A percentile compares a stretch with the other conserved stretches of the same genome.
Evolutionary conservation across 768 basidiomycete genomes (phyloP).

Genomic region (Trichaptum fuscoviolaceum): DNA sequence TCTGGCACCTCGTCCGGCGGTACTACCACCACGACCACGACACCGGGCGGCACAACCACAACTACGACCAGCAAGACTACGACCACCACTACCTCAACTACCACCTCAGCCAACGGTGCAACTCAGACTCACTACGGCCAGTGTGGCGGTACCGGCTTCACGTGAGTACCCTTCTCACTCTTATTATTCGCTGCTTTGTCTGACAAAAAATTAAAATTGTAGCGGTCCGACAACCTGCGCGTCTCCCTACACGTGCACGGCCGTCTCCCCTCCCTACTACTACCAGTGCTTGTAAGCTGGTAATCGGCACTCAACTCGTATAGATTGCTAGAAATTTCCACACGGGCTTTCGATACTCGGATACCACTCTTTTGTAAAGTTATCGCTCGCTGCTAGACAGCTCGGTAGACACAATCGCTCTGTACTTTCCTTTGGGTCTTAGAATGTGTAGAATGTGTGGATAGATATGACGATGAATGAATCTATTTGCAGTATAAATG

Average conservation of each 20-base stretch:
- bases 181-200: neutral
- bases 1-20: conserved; percentile 11
- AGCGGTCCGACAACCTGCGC: conserved; percentile 44
- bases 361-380: neutral
- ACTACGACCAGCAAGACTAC: conserved; percentile 10
- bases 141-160: conserved; percentile 19
- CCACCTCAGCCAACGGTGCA: conserved; percentile 10
- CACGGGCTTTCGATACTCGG: neutral
- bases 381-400: neutral
- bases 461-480: neutral
- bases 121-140: conserved; percentile 17
- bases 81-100: conserved; percentile 3
- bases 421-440: neutral
- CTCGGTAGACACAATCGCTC: neutral
- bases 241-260: conserved; percentile 36
- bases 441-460: neutral
- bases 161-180: neutral
- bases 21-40: conserved; percentile 9
- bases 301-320: neutral
- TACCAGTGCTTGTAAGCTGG: conserved; percentile 29
- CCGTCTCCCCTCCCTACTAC: conserved; percentile 46
- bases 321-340: neutral
- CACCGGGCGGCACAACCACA: conserved; percentile 6
- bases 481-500: too few species aligned
- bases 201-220: conserved; percentile 15